phyloP scores from a whole-genome alignment of 805 yeast genomes.

The Candida glaebosa region DNA sequence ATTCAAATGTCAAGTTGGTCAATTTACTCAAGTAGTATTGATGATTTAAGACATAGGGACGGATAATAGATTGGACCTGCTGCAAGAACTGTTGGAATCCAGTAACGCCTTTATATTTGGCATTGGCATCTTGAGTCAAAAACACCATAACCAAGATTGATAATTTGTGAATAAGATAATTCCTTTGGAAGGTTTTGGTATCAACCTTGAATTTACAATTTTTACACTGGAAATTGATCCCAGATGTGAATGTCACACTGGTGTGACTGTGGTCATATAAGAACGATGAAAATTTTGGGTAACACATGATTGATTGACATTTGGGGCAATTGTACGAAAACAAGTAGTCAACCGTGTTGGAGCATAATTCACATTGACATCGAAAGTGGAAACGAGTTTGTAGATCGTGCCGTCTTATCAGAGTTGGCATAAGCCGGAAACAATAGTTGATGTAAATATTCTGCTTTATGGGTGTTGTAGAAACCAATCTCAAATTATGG shows the following conservation, averaged over 20 bases:
- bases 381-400: constrained; percentile 22
- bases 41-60: background rate
- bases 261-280: background rate
- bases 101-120: too few species aligned
- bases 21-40: background rate
- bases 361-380: constrained; percentile 27
- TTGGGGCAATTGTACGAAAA: constrained; percentile 19
- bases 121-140: background rate
- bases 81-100: background rate
- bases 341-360: constrained; percentile 15
- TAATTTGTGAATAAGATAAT: background rate
- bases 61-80: background rate
- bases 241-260: background rate
- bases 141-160: background rate
- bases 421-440: constrained; percentile 19
- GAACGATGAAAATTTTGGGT: constrained; percentile 1
- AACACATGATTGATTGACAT: constrained; percentile 12
- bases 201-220: background rate
- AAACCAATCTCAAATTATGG: background rate
- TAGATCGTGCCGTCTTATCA: constrained; percentile 17
- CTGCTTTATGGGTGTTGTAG: constrained; percentile 5
- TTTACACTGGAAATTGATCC: background rate
- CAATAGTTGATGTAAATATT: constrained; percentile 27
- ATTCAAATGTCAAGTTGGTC: background rate
- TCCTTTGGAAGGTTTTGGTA: background rate